Evolutionary conservation across 2,329 filamentous ascomycete genomes (phyloP).

Genomic region (Talaromyces sp.): DNA sequence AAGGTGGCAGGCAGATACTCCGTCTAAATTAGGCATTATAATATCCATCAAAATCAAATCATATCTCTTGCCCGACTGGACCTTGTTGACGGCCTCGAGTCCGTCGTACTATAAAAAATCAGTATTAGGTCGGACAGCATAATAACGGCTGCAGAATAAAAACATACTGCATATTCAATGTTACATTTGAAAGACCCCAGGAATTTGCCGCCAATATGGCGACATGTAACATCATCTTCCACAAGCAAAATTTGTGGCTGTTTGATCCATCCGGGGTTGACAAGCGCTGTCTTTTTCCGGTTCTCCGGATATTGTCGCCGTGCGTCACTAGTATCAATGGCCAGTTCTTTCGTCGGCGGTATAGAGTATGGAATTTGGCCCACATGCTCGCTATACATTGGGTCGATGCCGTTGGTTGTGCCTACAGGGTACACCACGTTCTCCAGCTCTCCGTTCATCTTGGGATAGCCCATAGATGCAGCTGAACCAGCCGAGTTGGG

Average conservation of each 20-base stretch:
- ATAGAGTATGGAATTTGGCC: constrained; percentile 86
- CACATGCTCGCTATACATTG: constrained; percentile 90
- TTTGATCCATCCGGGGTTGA: constrained; percentile 62
- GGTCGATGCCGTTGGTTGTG: constrained; percentile 86
- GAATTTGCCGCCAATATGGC: constrained; percentile 64
- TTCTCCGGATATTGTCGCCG: constrained; percentile 43
- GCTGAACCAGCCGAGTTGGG: constrained; percentile 45
- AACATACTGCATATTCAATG: constrained; percentile 58
- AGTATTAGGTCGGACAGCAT: constrained; percentile 9
- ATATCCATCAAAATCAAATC: constrained; percentile 83
- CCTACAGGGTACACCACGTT: constrained; percentile 86
- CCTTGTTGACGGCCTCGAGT: constrained; percentile 83
- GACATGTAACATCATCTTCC: constrained; percentile 69
- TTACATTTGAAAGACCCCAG: constrained; percentile 60
- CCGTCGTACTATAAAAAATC: constrained; percentile 69
- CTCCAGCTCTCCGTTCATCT: constrained; percentile 56
- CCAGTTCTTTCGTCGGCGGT: constrained; percentile 61
- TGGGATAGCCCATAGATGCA: constrained; percentile 47
- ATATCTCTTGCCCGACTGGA: constrained; percentile 62
- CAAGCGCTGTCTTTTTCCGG: constrained; percentile 57
- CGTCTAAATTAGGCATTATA: constrained; percentile 95
- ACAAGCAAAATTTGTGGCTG: constrained; percentile 82
- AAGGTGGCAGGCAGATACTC: constrained; percentile 88
- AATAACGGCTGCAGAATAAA: constrained; percentile 15
- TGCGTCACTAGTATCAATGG: constrained; percentile 35